These are phyloP conservation scores for Ustilago lituana DNA, from an alignment of 1,284 basidiomycete species.

Conservation along the genomic window DNA sequence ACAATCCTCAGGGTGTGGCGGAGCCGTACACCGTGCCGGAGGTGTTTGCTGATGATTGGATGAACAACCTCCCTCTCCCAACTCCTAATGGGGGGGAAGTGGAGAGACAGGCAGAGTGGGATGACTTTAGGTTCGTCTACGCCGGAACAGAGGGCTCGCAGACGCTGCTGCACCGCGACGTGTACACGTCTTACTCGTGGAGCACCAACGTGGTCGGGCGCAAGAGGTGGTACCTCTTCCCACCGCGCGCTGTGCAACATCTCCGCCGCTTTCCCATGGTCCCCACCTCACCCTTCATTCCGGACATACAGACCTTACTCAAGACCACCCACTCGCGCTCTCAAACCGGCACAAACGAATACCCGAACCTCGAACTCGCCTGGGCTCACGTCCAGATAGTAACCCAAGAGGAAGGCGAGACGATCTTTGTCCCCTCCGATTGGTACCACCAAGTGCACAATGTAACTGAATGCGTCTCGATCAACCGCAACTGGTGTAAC, in stretches of 20 bases:
- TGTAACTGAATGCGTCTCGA: constrained; percentile 57
- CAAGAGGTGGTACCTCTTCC: constrained; percentile 72
- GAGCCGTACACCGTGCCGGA: constrained; percentile 69
- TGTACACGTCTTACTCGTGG: constrained; percentile 72
- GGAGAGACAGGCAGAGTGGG: constrained; percentile 5
- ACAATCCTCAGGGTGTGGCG: no score
- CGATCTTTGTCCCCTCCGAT: constrained; percentile 63
- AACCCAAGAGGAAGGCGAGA: constrained; percentile 45
- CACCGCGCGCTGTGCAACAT: constrained; percentile 67
- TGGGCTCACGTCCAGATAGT: constrained; percentile 16
- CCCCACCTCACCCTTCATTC: constrained; percentile 56
- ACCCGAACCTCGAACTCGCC: constrained; percentile 5
- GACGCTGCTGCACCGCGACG: constrained; percentile 60
- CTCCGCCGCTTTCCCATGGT: constrained; percentile 63
- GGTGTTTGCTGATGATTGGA: constrained; percentile 72
- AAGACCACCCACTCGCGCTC: not conserved
- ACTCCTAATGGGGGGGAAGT: not conserved
- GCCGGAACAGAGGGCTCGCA: constrained; percentile 46
- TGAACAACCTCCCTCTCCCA: constrained; percentile 53
- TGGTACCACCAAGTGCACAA: constrained; percentile 67
- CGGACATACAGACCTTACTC: constrained; percentile 12
- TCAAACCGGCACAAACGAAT: not conserved
- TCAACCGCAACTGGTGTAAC: constrained; percentile 70
- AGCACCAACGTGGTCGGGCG: constrained; percentile 72
- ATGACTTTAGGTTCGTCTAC: constrained; percentile 70